phyloP scores from a whole-genome alignment of 2,329 filamentous ascomycete genomes.

The Nothophaeocryptopus gaeumannii region DNA sequence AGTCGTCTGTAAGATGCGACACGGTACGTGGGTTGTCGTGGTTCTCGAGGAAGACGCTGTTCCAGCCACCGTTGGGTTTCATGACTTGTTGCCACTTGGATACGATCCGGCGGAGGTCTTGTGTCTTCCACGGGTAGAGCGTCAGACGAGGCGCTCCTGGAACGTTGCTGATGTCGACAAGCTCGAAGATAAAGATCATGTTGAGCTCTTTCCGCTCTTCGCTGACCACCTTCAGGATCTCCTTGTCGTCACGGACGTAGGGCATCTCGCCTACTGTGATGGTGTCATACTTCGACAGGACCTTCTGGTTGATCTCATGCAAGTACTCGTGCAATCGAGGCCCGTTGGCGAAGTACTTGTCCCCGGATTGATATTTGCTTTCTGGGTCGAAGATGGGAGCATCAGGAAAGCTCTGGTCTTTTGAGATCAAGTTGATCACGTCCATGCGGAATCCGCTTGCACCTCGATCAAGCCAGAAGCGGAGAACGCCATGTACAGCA shows the following conservation, averaged over 20 bases:
- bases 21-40: constrained; percentile 51
- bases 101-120: constrained; percentile 29
- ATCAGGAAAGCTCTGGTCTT: constrained; percentile 43
- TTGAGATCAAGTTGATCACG: constrained; percentile 51
- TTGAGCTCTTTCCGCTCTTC: constrained; percentile 43
- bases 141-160: constrained; percentile 36
- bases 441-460: constrained; percentile 47
- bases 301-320: constrained; percentile 51
- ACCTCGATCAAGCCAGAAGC: constrained; percentile 50
- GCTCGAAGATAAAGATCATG: constrained; percentile 51
- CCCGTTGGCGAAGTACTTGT: constrained; percentile 55
- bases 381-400: constrained; percentile 42
- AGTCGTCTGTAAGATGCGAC: constrained; percentile 48
- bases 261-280: constrained; percentile 64
- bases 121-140: constrained; percentile 39
- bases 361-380: constrained; percentile 47
- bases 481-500: constrained; percentile 47
- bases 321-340: constrained; percentile 59
- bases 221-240: constrained; percentile 44
- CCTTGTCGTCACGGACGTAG: constrained; percentile 45
- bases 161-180: constrained; percentile 41
- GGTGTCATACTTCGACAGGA: constrained; percentile 56
- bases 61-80: constrained; percentile 50
- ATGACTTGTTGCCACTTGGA: constrained; percentile 49
- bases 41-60: constrained; percentile 53